Evolutionary conservation across 1,284 basidiomycete genomes (phyloP).

Genomic region (Pseudomicrostroma phylloplanum): DNA sequence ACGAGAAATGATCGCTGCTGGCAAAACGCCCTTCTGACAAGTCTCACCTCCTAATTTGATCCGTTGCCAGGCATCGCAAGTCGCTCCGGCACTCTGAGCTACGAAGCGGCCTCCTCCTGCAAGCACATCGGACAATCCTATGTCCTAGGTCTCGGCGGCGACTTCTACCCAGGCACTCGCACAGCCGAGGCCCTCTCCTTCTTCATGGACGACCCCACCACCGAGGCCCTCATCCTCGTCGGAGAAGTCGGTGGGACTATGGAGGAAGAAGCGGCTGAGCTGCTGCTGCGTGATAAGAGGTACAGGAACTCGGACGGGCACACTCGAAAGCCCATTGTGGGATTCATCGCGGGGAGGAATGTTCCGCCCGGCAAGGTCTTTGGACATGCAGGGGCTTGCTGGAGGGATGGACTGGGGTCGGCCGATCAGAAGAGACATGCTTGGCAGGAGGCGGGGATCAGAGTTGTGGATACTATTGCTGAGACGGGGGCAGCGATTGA

Average conservation of each 20-base stretch:
- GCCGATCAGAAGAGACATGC: conserved; percentile 27
- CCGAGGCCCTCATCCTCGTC: conserved; percentile 23
- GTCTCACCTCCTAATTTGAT: background rate
- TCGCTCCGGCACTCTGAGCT: conserved; percentile 41
- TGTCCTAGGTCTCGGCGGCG: conserved; percentile 36
- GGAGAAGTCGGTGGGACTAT: conserved; percentile 39
- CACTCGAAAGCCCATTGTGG: conserved; percentile 26
- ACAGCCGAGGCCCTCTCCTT: conserved; percentile 38
- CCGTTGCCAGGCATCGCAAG: conserved; percentile 24
- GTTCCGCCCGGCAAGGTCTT: conserved; percentile 33
- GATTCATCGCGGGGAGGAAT: conserved; percentile 31
- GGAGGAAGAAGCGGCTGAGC: conserved; percentile 34
- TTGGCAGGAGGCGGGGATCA: conserved; percentile 16
- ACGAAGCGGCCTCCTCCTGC: conserved; percentile 31
- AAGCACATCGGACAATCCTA: conserved; percentile 28
- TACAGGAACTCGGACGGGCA: background rate
- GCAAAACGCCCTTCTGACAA: background rate
- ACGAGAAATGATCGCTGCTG: background rate
- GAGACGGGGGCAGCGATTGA: conserved; percentile 11
- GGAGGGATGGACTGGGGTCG: conserved; percentile 24
- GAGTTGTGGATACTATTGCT: conserved; percentile 13
- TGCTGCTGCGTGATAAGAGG: conserved; percentile 18
- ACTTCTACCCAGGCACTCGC: conserved; percentile 44
- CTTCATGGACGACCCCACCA: conserved; percentile 21
- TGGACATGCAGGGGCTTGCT: conserved; percentile 37